phyloP scores from a whole-genome alignment of 805 yeast species.

The Priceomyces fermenticarens region DNA sequence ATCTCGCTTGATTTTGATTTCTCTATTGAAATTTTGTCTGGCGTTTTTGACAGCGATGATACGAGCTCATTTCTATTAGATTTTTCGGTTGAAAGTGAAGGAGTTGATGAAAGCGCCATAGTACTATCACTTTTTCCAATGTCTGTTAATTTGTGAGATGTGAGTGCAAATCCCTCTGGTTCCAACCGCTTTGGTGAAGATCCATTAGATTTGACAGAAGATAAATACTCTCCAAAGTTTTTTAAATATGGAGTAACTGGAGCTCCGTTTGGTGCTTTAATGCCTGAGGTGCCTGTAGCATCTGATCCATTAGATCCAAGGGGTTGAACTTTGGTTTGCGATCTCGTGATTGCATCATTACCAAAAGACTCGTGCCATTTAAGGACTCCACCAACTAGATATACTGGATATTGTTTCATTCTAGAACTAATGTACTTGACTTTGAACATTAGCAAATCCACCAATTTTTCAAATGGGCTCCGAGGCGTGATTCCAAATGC shows the following conservation, averaged over 20 bases:
- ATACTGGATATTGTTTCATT: slow-evolving; percentile 29
- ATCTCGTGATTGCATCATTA: slow-evolving; percentile 16
- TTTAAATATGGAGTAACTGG: slow-evolving; percentile 23
- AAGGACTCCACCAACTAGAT: slow-evolving; percentile 36
- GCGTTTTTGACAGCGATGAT: too few species aligned
- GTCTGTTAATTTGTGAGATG: too few species aligned
- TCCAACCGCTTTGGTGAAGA: not conserved
- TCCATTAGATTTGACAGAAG: slow-evolving; percentile 20
- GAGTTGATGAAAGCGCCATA: too few species aligned
- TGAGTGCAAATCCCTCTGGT: too few species aligned
- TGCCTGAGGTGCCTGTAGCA: slow-evolving; percentile 12
- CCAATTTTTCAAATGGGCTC: slow-evolving; percentile 58
- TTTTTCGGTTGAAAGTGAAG: too few species aligned
- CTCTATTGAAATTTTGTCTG: too few species aligned
- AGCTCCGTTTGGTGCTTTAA: slow-evolving; percentile 8
- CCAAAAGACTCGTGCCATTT: slow-evolving; percentile 33
- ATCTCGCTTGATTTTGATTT: too few species aligned
- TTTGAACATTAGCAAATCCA: slow-evolving; percentile 27
- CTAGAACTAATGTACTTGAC: slow-evolving; percentile 32
- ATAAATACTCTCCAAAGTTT: slow-evolving; percentile 28
- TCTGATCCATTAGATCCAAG: slow-evolving; percentile 14
- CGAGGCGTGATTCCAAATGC: slow-evolving; percentile 38
- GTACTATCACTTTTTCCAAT: too few species aligned
- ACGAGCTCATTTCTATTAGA: too few species aligned
- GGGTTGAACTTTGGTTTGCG: slow-evolving; percentile 3